Percentiles rank a stretch among this genome's conserved stretches.
Evolutionary conservation across 768 basidiomycete species (phyloP).

Genomic region (Lentinus brumalis): DNA sequence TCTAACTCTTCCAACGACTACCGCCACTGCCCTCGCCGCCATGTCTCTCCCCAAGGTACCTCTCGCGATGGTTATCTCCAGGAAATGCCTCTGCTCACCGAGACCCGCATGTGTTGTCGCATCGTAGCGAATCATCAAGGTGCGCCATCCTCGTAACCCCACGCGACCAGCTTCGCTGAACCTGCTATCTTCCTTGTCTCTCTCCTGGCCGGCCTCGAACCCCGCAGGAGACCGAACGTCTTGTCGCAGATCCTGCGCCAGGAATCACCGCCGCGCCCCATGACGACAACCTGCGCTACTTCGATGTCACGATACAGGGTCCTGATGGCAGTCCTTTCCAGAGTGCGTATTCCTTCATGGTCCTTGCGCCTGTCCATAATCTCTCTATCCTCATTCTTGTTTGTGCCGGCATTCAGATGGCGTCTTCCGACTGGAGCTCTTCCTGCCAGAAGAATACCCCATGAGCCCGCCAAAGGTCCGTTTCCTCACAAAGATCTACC

Average conservation of each 20-base stretch:
- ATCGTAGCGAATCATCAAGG: conserved; percentile 55
- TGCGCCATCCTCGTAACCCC: conserved; percentile 18
- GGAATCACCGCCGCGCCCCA: conserved; percentile 96
- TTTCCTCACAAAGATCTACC: conserved; percentile 97
- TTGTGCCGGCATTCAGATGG: conserved; percentile 58
- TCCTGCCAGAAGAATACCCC: conserved; percentile 98
- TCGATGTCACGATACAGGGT: conserved; percentile 96
- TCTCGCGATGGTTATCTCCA: not conserved
- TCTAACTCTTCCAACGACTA: conserved; percentile 5
- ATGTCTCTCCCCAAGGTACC: conserved; percentile 60
- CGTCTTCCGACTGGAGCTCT: conserved; percentile 93
- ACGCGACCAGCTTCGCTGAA: conserved; percentile 17
- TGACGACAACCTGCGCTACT: conserved; percentile 97
- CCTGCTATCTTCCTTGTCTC: conserved; percentile 21
- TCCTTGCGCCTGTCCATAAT: not conserved
- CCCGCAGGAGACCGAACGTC: conserved; percentile 90
- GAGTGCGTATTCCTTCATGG: conserved; percentile 37
- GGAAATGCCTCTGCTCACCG: not conserved
- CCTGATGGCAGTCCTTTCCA: conserved; percentile 93
- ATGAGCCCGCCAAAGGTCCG: conserved; percentile 99
- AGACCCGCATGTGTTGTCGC: not conserved
- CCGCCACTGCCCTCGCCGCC: conserved; percentile 5
- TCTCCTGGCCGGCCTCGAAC: not conserved
- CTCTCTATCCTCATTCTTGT: not conserved
- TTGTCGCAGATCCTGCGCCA: conserved; percentile 94